Evolutionary conservation across 2,329 filamentous ascomycete genomes (phyloP), one percentile per base, ranked within the genome.

Genomic region (Xylaria sp.): DNA sequence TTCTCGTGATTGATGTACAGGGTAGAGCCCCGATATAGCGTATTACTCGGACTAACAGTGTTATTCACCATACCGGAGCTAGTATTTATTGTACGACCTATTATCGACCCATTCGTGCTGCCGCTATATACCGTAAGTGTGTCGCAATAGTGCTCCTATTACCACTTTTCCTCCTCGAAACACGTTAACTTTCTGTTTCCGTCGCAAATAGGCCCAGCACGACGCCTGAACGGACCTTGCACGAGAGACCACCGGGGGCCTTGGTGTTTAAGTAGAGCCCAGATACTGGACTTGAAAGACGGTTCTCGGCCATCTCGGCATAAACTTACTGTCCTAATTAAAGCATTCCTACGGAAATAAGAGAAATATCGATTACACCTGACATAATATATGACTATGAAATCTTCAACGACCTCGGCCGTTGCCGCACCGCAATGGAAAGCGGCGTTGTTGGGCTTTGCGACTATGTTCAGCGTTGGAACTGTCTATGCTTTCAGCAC

Each of bases 401-500:
- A 13, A 33, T 23, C 26, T 33, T 46, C 40, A 9, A 31, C 56
- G 40, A 26, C 23, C 38, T 5, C 7, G 4, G 40, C 40, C 40
- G 26, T 33, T 40, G 23, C 15, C 26, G 6, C 26, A 7, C 56
- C 40, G 17, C 56, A 59, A 33, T 59, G 56, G 56, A 59, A 46
- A 59, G 56, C 40, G 2, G 40, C 56, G 4, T 31, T 46, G 26
- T 46, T 46, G 23, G 56, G 56, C 33, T 59, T 59, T 33, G 9
- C 26, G 56, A 46, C 40, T 9, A 46, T 46, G 26, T 46, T 46
- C 26, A 46, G 56, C 40, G 56, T 46, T 15, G 40, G 56, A 42
- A 58, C 54, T 28, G 56, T 59, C 4, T 59, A 59, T 46, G 56
- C 56, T 2, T 40, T 46, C 9, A 46, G 56, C 56, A 44, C 23